Percentiles rank a stretch among this genome's conserved stretches.
Evolutionary conservation across 257 asterid species (phyloP).

Genomic region (Craterostigma plantagineum): DNA sequence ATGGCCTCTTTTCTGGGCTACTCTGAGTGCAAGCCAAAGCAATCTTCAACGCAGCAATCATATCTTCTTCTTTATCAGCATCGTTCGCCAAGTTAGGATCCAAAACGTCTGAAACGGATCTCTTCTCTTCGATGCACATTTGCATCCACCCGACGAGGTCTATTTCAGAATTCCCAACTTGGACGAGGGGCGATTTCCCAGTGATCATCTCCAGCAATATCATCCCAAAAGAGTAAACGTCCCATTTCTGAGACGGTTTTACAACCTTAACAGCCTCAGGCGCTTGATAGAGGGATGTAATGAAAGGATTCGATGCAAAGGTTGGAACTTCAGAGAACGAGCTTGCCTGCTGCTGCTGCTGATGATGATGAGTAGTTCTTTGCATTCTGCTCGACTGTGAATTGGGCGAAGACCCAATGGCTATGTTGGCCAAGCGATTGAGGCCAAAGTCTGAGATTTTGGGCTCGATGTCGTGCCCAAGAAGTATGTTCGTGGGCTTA

Average conservation of each 20-base stretch:
- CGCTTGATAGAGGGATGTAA: conserved; percentile 53
- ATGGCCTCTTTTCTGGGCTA: conserved; percentile 66
- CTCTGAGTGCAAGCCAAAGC: conserved; percentile 73
- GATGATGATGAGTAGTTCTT: conserved; percentile 32
- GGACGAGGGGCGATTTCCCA: conserved; percentile 46
- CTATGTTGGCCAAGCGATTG: conserved; percentile 72
- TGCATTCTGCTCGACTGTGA: conserved; percentile 37
- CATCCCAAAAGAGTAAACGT: conserved; percentile 64
- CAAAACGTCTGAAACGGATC: conserved; percentile 57
- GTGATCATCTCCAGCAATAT: conserved; percentile 70
- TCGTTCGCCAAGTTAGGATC: conserved; percentile 57
- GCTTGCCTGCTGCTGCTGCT: conserved; percentile 26
- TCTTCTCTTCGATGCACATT: conserved; percentile 73
- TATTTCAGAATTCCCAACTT: conserved; percentile 36
- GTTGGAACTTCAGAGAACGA: conserved; percentile 28
- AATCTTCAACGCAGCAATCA: conserved; percentile 54
- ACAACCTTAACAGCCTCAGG: conserved; percentile 67
- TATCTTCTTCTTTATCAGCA: conserved; percentile 68
- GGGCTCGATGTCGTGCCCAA: conserved; percentile 64
- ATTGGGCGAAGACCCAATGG: conserved; percentile 59
- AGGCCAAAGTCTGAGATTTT: conserved; percentile 83
- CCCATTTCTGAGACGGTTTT: conserved; percentile 94
- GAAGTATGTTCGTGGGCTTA: conserved; percentile 78
- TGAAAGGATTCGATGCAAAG: conserved; percentile 27
- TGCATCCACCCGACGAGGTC: conserved; percentile 81